A percentile compares a stretch with the other conserved stretches of the same genome.
These are phyloP conservation scores for Ophiocordyceps australis DNA, from an alignment of 2,329 filamentous ascomycete species.

Conservation along the genomic window DNA sequence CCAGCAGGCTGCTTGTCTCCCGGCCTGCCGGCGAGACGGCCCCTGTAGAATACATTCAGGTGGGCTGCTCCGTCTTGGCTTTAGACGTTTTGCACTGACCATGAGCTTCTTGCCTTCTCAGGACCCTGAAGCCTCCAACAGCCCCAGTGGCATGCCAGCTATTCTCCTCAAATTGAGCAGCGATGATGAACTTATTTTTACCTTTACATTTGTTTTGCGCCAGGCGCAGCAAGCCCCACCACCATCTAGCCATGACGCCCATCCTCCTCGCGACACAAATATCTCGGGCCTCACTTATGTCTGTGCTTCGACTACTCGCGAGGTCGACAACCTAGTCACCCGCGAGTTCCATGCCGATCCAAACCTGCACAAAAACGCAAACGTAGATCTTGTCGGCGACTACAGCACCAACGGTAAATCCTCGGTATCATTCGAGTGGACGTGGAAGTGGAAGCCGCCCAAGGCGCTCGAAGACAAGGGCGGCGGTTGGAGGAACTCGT, in stretches of 20 bases:
- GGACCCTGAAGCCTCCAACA: slow-evolving; percentile 53
- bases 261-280: no score
- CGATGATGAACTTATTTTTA: slow-evolving; percentile 85
- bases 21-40: slow-evolving; percentile 55
- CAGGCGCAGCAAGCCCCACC: slow-evolving; percentile 22
- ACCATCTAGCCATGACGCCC: slow-evolving; percentile 18
- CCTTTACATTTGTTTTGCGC: slow-evolving; percentile 73
- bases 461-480: slow-evolving; percentile 64
- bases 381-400: slow-evolving; percentile 89
- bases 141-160: slow-evolving; percentile 32
- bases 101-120: no score
- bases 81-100: background rate
- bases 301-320: slow-evolving; percentile 67
- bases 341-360: slow-evolving; percentile 93
- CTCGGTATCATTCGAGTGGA: slow-evolving; percentile 83
- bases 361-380: slow-evolving; percentile 92
- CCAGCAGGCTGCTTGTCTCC: slow-evolving; percentile 55
- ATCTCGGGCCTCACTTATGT: slow-evolving; percentile 87
- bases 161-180: slow-evolving; percentile 79
- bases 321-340: slow-evolving; percentile 86
- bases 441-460: slow-evolving; percentile 92
- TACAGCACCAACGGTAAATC: slow-evolving; percentile 68
- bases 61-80: slow-evolving; percentile 14
- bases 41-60: slow-evolving; percentile 84
- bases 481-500: slow-evolving; percentile 89